Evolutionary conservation across 1,284 basidiomycete genomes (phyloP).

Genomic region (Marasmius tenuissimus): DNA sequence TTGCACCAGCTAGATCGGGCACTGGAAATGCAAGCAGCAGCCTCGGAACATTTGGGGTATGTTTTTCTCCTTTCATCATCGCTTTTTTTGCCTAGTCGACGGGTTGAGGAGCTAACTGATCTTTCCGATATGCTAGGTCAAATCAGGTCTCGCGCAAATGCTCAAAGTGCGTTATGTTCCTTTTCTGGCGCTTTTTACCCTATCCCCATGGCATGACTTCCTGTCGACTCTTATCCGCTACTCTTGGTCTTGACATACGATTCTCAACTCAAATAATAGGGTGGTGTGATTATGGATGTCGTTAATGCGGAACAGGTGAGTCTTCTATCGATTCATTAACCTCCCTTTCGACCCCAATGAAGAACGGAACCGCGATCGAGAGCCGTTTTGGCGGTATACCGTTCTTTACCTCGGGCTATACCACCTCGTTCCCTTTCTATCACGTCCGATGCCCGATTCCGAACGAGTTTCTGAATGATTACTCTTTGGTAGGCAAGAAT

Average conservation of each 20-base stretch:
- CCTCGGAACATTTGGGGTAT: conserved; percentile 82
- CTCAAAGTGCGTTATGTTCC: conserved; percentile 63
- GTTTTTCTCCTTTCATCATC: conserved; percentile 9
- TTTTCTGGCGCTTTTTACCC: conserved; percentile 4
- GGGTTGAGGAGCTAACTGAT: background rate
- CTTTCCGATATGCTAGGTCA: conserved; percentile 57
- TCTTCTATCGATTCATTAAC: background rate
- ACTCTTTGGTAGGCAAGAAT: conserved; percentile 68
- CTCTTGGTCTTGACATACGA: background rate
- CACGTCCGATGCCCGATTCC: conserved; percentile 29
- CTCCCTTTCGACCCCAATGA: background rate
- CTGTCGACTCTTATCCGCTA: conserved; percentile 26
- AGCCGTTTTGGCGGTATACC: background rate
- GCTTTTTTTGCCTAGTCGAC: conserved; percentile 4
- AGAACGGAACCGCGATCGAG: background rate
- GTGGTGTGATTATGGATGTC: conserved; percentile 94
- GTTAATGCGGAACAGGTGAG: conserved; percentile 79
- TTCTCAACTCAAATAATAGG: conserved; percentile 29
- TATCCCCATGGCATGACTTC: conserved; percentile 11
- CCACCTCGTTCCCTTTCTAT: conserved; percentile 1
- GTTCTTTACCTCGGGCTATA: background rate
- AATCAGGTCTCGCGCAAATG: conserved; percentile 94
- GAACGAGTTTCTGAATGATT: background rate
- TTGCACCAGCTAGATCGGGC: conserved; percentile 59
- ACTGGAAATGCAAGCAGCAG: conserved; percentile 58